Conservation (phyloP, 345 rosid genomes). For the Limnanthes douglasii region DNA sequence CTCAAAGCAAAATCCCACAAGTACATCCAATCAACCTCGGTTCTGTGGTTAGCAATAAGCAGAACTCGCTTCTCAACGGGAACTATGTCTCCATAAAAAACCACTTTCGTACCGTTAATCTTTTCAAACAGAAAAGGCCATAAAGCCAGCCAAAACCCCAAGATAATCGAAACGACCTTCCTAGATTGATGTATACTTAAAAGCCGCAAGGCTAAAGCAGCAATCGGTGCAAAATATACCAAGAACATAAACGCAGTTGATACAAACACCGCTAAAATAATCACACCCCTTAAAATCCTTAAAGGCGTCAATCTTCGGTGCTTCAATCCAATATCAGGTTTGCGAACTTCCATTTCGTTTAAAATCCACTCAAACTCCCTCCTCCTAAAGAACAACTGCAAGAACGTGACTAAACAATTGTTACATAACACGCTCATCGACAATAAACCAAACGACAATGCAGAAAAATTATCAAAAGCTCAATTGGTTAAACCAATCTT, state of each 20-base stretch:
- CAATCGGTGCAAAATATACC: conserved; percentile 37
- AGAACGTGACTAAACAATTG: too few species aligned
- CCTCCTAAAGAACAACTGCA: too few species aligned
- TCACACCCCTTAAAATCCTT: conserved; percentile 45
- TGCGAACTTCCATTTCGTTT: conserved; percentile 36
- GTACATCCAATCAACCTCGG: conserved; percentile 97
- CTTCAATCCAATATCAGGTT: conserved; percentile 29
- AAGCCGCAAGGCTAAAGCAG: conserved; percentile 25
- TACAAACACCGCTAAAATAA: conserved; percentile 44
- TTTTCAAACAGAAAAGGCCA: conserved; percentile 84
- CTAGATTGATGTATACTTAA: conserved; percentile 38
- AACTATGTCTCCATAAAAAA: conserved; percentile 50
- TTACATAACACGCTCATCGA: too few species aligned
- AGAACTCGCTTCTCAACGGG: conserved; percentile 43
- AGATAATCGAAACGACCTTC: conserved; percentile 37
- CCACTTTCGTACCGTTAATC: conserved; percentile 49
- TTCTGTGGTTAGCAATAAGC: conserved; percentile 68
- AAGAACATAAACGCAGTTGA: conserved; percentile 60
- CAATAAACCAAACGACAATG: too few species aligned
- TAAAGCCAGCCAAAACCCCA: conserved; percentile 56
- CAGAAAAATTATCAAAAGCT: too few species aligned
- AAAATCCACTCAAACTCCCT: too few species aligned
- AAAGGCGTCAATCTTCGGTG: conserved; percentile 44
- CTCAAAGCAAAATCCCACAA: conserved; percentile 73
- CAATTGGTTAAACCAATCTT: too few species aligned